Percentiles rank a stretch among this genome's conserved stretches.
Conservation (phyloP, 2,329 filamentous ascomycete genomes). For the Didymosphaeria variabile region DNA sequence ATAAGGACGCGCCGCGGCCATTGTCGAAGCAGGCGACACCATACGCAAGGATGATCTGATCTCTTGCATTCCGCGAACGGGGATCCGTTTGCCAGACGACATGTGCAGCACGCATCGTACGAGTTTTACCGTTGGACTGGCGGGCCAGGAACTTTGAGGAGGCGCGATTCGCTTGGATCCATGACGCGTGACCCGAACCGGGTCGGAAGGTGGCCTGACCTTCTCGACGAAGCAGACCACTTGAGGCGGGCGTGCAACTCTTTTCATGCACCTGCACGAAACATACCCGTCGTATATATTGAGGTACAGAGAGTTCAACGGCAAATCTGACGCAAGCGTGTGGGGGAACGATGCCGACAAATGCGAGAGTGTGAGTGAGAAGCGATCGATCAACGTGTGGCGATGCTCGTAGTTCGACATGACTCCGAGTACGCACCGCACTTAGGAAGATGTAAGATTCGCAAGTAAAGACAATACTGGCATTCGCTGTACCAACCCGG, state of each 20-base stretch:
- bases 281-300: conserved; percentile 2
- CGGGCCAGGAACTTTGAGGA: conserved; percentile 4
- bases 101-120: conserved; percentile 19
- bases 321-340: conserved; percentile 2
- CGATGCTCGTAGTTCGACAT: too few species aligned
- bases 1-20: conserved; percentile 12
- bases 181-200: conserved; percentile 22
- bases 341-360: conserved; percentile 3
- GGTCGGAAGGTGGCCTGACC: conserved; percentile 17
- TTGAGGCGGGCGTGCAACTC: background rate
- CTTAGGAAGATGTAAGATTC: background rate
- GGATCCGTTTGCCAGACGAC: background rate
- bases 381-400: background rate
- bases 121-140: conserved; percentile 17
- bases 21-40: background rate
- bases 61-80: background rate
- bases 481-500: background rate
- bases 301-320: background rate
- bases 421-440: background rate
- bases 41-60: conserved; percentile 8
- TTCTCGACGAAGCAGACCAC: background rate
- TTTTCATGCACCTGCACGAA: background rate
- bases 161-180: conserved; percentile 14
- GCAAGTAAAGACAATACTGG: background rate
- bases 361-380: too few species aligned